Conservation (phyloP, 495 filamentous ascomycete species). For the Cladorrhinum samala region DNA sequence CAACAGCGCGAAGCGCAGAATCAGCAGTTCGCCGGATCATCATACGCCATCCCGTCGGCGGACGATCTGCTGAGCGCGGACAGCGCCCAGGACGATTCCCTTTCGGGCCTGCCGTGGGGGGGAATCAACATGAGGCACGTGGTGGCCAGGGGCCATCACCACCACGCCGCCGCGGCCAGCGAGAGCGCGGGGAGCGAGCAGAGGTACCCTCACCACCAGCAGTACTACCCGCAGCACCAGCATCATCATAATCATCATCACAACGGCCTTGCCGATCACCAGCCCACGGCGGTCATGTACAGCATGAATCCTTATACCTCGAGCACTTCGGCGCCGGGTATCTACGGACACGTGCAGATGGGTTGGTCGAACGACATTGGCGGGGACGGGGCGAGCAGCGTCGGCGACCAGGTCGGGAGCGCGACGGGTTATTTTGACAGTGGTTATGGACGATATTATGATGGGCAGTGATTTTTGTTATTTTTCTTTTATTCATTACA, state of each 20-base stretch:
- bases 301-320: conserved; percentile 10
- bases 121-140: conserved; percentile 51
- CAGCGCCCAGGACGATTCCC: too few relatives aligned
- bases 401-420: not conserved
- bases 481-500: too few relatives aligned
- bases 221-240: conserved; percentile 5
- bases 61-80: conserved; percentile 38
- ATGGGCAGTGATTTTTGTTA: not conserved
- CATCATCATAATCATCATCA: not conserved
- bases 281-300: not conserved
- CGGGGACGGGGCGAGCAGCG: not conserved
- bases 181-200: not conserved
- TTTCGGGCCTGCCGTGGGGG: conserved; percentile 60
- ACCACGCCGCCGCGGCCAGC: conserved; percentile 38
- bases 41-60: conserved; percentile 52
- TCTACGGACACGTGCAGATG: not conserved
- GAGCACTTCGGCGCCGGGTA: not conserved
- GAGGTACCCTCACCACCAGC: not conserved
- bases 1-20: conserved; percentile 52
- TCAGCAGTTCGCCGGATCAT: conserved; percentile 45
- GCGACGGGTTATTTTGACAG: conserved; percentile 2
- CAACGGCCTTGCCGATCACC: conserved; percentile 1
- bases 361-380: not conserved
- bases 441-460: conserved; percentile 9
- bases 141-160: conserved; percentile 48